Base-by-base conservation (phyloP, 495 filamentous ascomycete species). In the Trichoderma asperelloides region DNA sequence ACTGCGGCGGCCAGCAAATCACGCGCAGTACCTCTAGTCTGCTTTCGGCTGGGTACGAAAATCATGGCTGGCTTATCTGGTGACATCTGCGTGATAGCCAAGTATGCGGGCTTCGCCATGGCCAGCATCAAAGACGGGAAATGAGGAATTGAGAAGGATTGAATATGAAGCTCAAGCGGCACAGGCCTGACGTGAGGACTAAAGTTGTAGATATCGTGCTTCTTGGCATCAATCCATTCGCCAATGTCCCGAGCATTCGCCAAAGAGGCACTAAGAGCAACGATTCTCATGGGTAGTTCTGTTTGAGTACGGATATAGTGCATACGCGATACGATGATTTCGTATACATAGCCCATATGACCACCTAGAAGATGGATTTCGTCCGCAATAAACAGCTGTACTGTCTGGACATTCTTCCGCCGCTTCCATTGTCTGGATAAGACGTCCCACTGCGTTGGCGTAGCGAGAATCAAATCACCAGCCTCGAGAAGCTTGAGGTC, bases 151-250 rank as follows among this genome's bases (percentile, higher is more conserved):
- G 88, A 90, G 78, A 91, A 99, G 2, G 92, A 96, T 75, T 99
- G 95, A 63, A 99, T 91, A 72, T 96, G 91, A 41, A 99, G 87
- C 72, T 98, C 95, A 47, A 99, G 77, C 2, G 93, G 93, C 2
- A 96, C 86, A 5, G 91, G 88, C 27, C 95, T 88, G 66, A 92
- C 87, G 72, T 93, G 87, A 3, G 95, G 95, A 72, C 92, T 97
- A 83, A 99, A 99, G 78, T 98, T 99, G 83, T 90, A 98, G 67
- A 96, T 96, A 41, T 92, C 96, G 74, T 99, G 96, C 80, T 96
- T 98, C 68, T 87, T 94, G n/a, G 95, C 96, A 67, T 96, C 96
- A 70, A 98, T 96, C 95, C 95, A 99, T 77, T 98, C 96, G 57
- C 96, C 93, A 68, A 98, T 86, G 74, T 98, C 95, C 51, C 93